Base-by-base conservation (phyloP, 208 protist genomes). In the Leishmania amazonensis region DNA sequence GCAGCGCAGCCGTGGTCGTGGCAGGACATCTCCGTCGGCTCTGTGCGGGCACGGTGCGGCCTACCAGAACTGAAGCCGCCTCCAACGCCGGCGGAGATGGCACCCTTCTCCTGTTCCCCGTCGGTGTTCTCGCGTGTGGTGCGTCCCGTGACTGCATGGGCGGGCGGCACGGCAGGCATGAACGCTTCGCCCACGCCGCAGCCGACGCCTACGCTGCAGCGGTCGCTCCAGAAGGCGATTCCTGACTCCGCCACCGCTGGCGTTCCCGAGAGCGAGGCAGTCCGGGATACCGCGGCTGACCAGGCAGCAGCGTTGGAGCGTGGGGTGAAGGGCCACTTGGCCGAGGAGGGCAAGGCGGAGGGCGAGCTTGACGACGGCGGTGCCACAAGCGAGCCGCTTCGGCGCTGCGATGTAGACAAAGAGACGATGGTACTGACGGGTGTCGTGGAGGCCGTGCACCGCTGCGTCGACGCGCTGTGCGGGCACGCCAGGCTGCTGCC, bases 41-140 rank as follows among this genome's bases (percentile, higher is more conserved):
- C 76, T 40, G 78, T 86, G 42, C 78, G 83, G 9, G 75, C 51
- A 5, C n/a, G 62, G 17, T 86, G 83, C 38, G 83, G 83, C 31
- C n/a, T 81, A 42, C 35, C 35, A 74, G 77, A 81, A 72, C 68
- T 42, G 71, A 68, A 62, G 76, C 45, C 64, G 58, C 73, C 31
- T 65, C n/a, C 35, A 24, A 21, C 57, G 47, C 40, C 75, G 13
- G 35, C 75, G 45, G 40, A 24, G 15, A 53, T n/a, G 68, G 24
- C 15, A 19, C 28, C 42, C n/a, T 74, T 9, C 28, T 74, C 17
- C 73, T 38, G 51, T 62, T 45, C 51, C 35, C 51, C 73, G 31
- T 40, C 51, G 45, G 51, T 2, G n/a, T 40, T 76, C 21, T 54
- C 31, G 51, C 73, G n/a, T 13, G 73, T 21, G 31, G n/a, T 51